Evolutionary conservation across 23 red algal species (phyloP).

Genomic region (Gracilaria domingensis): DNA sequence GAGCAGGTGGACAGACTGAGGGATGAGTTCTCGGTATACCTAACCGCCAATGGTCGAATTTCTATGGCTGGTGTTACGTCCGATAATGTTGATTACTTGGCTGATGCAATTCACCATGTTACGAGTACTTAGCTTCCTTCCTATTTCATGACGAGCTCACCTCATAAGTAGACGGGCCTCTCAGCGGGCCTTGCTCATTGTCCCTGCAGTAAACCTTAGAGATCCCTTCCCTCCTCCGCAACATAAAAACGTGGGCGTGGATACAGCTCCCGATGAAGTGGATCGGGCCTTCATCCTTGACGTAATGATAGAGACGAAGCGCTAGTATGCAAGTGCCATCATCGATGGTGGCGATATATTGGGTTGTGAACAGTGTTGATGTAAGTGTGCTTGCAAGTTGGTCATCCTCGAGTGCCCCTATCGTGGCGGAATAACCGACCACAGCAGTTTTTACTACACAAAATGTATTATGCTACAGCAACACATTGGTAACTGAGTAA

Average conservation of each 20-base stretch:
- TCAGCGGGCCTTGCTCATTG: no score
- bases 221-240: no score
- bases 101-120: conserved; percentile 82
- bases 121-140: conserved; percentile 35
- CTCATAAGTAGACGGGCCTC: no score
- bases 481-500: background rate
- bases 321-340: no score
- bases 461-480: conserved; percentile 9
- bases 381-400: background rate
- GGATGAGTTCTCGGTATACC: conserved; percentile 72
- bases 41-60: conserved; percentile 87
- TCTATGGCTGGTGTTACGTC: conserved; percentile 91
- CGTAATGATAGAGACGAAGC: background rate
- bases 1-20: conserved; percentile 74
- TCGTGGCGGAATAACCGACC: conserved; percentile 4
- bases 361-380: no score
- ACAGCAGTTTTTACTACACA: background rate
- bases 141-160: background rate
- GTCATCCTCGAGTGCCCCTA: background rate
- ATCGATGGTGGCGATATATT: no score
- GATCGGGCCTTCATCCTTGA: background rate
- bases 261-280: no score
- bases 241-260: no score
- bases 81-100: conserved; percentile 80
- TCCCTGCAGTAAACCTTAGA: no score